phyloP scores from a whole-genome alignment of 371 early-diverging fungal species.

The Parasitella parasitica region DNA sequence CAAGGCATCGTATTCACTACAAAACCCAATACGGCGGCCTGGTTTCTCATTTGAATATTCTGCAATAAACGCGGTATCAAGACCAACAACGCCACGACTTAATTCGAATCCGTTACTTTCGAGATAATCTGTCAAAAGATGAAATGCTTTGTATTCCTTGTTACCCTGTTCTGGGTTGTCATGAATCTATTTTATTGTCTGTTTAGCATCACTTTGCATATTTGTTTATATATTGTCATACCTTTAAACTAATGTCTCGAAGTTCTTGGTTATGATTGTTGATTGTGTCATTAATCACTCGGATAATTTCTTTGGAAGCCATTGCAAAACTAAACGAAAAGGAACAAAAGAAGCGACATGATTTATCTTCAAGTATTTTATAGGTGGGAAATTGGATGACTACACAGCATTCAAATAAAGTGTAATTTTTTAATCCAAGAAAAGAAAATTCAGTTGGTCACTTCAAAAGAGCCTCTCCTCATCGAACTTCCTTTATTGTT shows the following conservation, averaged over 20 bases:
- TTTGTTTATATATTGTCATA: conserved; percentile 1
- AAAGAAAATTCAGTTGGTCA: too few relatives aligned
- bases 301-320: conserved; percentile 4
- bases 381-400: too few relatives aligned
- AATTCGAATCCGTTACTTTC: conserved; percentile 56
- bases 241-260: conserved; percentile 24
- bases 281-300: conserved; percentile 12
- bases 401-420: too few relatives aligned
- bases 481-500: too few relatives aligned
- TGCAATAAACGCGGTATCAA: conserved; percentile 68
- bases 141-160: conserved; percentile 54
- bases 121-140: conserved; percentile 56
- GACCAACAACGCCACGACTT: conserved; percentile 49
- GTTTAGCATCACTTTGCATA: background rate
- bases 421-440: too few relatives aligned
- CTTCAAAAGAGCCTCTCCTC: too few relatives aligned
- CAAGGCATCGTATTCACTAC: conserved; percentile 69
- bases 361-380: too few relatives aligned
- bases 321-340: too few relatives aligned
- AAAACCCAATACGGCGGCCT: conserved; percentile 54
- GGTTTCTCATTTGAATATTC: conserved; percentile 44
- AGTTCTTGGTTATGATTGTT: conserved; percentile 8
- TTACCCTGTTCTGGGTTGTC: conserved; percentile 64
- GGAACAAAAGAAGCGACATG: too few relatives aligned
- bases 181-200: conserved; percentile 45